A percentile compares a stretch with the other conserved stretches of the same genome.
These are phyloP conservation scores for Plectosphaerella plurivora DNA, from an alignment of 2,329 filamentous ascomycete species.

Conservation along the genomic window DNA sequence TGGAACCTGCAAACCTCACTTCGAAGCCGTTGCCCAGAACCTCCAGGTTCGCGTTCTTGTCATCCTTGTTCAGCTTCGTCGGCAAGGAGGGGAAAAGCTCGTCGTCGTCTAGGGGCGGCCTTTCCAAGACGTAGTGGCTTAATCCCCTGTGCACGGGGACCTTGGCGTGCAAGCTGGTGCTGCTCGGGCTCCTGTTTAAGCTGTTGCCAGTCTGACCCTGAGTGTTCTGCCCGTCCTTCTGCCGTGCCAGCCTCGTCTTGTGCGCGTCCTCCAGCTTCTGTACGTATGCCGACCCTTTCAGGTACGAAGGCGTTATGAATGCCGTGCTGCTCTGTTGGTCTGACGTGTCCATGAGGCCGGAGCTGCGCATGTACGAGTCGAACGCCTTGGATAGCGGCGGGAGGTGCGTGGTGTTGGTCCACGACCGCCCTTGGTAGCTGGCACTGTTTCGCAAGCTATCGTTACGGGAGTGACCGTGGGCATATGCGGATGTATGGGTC, in stretches of 20 bases:
- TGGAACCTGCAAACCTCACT: constrained; percentile 53
- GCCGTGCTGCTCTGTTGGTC: constrained; percentile 24
- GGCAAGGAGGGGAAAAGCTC: constrained; percentile 64
- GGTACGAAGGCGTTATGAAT: constrained; percentile 83
- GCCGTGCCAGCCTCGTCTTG: constrained; percentile 51
- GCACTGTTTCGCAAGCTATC: constrained; percentile 12
- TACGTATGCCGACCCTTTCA: constrained; percentile 73
- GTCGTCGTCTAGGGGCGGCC: constrained; percentile 58
- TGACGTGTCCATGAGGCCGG: constrained; percentile 17
- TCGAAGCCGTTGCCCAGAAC: constrained; percentile 69
- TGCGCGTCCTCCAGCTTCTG: constrained; percentile 69
- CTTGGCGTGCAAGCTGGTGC: constrained; percentile 47
- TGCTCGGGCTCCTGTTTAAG: constrained; percentile 50
- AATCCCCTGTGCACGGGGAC: constrained; percentile 67
- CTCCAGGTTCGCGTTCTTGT: constrained; percentile 72
- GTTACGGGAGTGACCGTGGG: too few relatives aligned
- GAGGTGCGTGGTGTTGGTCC: constrained; percentile 20
- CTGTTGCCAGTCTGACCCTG: constrained; percentile 35
- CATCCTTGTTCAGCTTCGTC: constrained; percentile 73
- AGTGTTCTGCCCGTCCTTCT: constrained; percentile 41
- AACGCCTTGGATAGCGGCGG: constrained; percentile 50
- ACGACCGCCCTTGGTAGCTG: constrained; percentile 13
- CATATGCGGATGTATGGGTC: too few relatives aligned
- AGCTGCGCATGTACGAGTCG: constrained; percentile 38
- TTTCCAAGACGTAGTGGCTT: constrained; percentile 81